Conservation (phyloP, 2,329 filamentous ascomycete species). For the Colletotrichum tanaceti region DNA sequence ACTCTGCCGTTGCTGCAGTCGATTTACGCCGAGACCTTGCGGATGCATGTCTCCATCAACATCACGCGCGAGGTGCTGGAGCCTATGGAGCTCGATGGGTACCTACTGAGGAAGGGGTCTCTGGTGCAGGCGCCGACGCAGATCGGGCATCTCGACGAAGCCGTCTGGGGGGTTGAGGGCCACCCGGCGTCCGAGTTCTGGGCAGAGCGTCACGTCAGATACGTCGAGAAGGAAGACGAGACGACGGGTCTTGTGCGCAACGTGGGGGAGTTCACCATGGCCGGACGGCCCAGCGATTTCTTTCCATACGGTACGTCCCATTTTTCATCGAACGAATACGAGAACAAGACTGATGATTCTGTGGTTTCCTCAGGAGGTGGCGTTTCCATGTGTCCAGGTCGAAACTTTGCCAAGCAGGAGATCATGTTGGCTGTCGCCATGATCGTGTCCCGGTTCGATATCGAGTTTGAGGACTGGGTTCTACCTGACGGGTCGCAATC, state of each 20-base stretch:
- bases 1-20: slow-evolving; percentile 45
- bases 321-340: neutral
- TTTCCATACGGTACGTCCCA: slow-evolving; percentile 19
- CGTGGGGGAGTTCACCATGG: slow-evolving; percentile 13
- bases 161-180: slow-evolving; percentile 32
- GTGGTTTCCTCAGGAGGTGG: slow-evolving; percentile 46
- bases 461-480: slow-evolving; percentile 45
- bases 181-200: slow-evolving; percentile 36
- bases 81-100: slow-evolving; percentile 39
- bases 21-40: slow-evolving; percentile 44
- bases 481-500: slow-evolving; percentile 5
- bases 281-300: slow-evolving; percentile 20
- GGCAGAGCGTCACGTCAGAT: slow-evolving; percentile 37
- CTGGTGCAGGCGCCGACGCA: slow-evolving; percentile 43
- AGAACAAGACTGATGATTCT: neutral
- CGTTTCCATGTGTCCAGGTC: slow-evolving; percentile 51
- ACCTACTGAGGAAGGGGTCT: slow-evolving; percentile 37
- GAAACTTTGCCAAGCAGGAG: slow-evolving; percentile 55
- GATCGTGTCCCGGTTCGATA: slow-evolving; percentile 47
- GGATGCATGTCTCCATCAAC: slow-evolving; percentile 44
- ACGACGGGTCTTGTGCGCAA: neutral
- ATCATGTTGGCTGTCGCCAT: slow-evolving; percentile 50
- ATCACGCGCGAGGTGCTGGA: slow-evolving; percentile 43
- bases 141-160: slow-evolving; percentile 41
- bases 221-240: slow-evolving; percentile 3